Evolutionary conservation across 805 yeast genomes (phyloP), one percentile per base, ranked within the genome.

Genomic region (Starmera caribaea): DNA sequence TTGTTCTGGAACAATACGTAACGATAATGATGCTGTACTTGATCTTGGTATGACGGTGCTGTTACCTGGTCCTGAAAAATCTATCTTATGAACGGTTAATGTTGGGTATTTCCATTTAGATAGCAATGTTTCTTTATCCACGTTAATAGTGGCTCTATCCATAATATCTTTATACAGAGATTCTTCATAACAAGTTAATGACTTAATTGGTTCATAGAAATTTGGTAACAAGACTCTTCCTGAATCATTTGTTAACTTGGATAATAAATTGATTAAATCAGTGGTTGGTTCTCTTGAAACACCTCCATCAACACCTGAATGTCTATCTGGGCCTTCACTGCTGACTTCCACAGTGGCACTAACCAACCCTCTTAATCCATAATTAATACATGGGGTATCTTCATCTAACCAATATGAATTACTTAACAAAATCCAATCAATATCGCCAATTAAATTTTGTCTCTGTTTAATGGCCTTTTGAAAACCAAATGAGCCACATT

Each of bases 221-320:
- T 71, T 72, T 0, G 94, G 92, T 7, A 89, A 68, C 21, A 59
- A 53, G 7, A 83, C 75, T 38, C 59, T 61, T 7, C 82, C 81
- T 27, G 69, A 66, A 39, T 74, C 77, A 44, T 63, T 61, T 30
- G 79, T 74, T 39, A 90, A 63, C 38, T 75, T 72, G 2, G 90
- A 73, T 16, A 89, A 61, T 14, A 90, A 53, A 39, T 79, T 81
- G 32, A 89, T 71, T 58, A 90, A 60, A 54, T 90, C 97, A 63
- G 85, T 75, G 0, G 94, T 79, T 2, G 98, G 97, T 51, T 90
- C 98, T 41, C 82, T 71, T 44, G 76, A 74, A 8, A 82, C 79
- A 43, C 97, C 97, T 38, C 98, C 98, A 61, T 88, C 94, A 9
- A 92, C 92, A 45, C 98, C 98, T 0, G 97, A 86, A 56, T 92